Base-by-base conservation (phyloP, 148 eudicot genomes). In the Rhododendron ovatum region DNA sequence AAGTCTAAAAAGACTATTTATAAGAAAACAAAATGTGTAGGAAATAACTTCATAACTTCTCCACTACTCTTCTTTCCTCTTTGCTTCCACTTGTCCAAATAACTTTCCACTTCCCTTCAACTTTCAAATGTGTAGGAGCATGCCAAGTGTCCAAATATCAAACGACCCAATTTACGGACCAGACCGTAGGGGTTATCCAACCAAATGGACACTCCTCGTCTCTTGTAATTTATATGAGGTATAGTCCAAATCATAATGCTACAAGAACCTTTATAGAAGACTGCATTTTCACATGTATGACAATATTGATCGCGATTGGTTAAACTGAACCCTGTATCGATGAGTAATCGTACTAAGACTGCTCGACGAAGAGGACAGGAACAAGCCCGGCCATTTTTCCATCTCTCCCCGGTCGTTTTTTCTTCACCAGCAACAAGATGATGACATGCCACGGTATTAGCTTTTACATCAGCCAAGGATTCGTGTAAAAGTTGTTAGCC, bases 331-430 rank as follows among this genome's bases (percentile, higher is more conserved):
- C 39, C 43, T 17, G 41, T 41, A 13, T 43, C 14, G 28, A n/a
- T 65, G 35, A 41, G 15, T 61, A 22, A 37, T 39, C 24, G 35
- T 71, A 75, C 93, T 89, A 96, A 84, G 98, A 90, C 85, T 93
- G 94, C 81, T 89, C 90, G 87, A 96, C 94, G 86, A 93, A 96
- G 39, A 94, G 94, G 76, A 96, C 98, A 8, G 98, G 98, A 71
- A 96, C 98, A 26, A 96, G 91, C 67, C 98, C 98, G 43, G 95
- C 98, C 94, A 91, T 84, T 91, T 93, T 96, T 45, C 96, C 98
- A 88, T 96, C 98, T 85, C 95, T 91, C 37, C 96, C 98, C 7
- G 98, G 96, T 3, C 98, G 98, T 83, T 94, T 94, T 86, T 96
- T 96, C 93, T 91, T 94, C 30, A 96, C 98, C 96, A 94, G 91